These are phyloP conservation scores for Phytophthora sp. DNA, from an alignment of 352 stramenopile species.

Conservation along the genomic window DNA sequence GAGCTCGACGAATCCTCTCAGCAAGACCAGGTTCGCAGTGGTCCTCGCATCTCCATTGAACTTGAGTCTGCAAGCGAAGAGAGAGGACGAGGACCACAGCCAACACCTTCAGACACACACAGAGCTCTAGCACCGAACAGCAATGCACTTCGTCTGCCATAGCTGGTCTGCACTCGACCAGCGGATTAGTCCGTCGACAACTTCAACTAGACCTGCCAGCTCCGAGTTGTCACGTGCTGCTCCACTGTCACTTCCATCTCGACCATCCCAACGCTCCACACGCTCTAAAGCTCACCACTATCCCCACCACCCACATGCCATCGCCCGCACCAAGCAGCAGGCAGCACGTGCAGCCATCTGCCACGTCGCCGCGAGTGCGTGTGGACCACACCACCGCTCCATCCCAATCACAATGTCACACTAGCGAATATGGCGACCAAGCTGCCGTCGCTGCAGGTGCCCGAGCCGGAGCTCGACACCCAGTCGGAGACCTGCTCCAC, in stretches of 20 bases:
- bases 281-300: too few species aligned
- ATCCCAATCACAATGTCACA: background rate
- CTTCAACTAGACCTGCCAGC: constrained; percentile 4
- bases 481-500: constrained; percentile 32
- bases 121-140: background rate
- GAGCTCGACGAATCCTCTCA: background rate
- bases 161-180: background rate
- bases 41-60: constrained; percentile 14
- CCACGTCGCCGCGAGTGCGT: too few species aligned
- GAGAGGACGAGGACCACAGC: too few species aligned
- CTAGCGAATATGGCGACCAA: constrained; percentile 16
- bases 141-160: background rate
- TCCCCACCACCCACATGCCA: too few species aligned
- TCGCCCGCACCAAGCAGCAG: too few species aligned
- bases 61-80: too few species aligned
- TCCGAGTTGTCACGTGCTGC: background rate
- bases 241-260: background rate
- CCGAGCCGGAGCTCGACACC: constrained; percentile 40
- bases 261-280: too few species aligned
- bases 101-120: background rate
- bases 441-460: constrained; percentile 23
- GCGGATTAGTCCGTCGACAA: constrained; percentile 9
- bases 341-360: background rate
- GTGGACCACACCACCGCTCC: too few species aligned
- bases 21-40: constrained; percentile 15